Conservation (phyloP, 345 rosid species). For the Eucalyptus brandiana region DNA sequence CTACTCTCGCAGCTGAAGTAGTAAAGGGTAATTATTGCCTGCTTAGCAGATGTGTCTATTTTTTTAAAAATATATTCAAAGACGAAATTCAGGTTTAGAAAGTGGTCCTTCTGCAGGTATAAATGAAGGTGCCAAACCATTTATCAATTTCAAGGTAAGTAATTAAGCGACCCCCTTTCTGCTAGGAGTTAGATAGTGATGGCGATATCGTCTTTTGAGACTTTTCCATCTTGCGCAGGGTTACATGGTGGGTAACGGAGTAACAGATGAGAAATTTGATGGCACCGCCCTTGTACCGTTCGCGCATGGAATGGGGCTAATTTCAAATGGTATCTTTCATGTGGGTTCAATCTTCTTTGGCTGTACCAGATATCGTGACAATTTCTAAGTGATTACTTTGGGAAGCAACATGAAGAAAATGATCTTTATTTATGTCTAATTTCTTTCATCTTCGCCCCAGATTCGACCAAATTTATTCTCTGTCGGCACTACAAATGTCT, state of each 20-base stretch:
- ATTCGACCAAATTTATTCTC: background rate
- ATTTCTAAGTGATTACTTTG: background rate
- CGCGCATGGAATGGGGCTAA: constrained; percentile 31
- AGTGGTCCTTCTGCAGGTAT: constrained; percentile 8
- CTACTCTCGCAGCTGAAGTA: constrained; percentile 23
- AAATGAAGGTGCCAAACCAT: constrained; percentile 4
- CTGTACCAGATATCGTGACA: background rate
- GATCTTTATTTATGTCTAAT: background rate
- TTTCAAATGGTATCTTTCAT: constrained; percentile 14
- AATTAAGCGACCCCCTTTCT: background rate
- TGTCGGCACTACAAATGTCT: background rate
- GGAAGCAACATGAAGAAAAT: background rate
- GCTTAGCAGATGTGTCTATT: background rate
- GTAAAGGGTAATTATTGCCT: constrained; percentile 6
- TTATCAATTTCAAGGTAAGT: constrained; percentile 29
- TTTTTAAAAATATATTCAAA: background rate
- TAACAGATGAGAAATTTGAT: background rate
- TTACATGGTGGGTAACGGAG: constrained; percentile 34
- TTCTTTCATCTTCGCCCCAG: background rate
- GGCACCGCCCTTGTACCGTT: constrained; percentile 17
- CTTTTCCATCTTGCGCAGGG: constrained; percentile 9
- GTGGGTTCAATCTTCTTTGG: background rate
- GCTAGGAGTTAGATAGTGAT: background rate
- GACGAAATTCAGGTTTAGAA: background rate
- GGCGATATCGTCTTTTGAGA: background rate